Conservation (phyloP, 108 stramenopile genomes). For the Poteriospumella lacustris region DNA sequence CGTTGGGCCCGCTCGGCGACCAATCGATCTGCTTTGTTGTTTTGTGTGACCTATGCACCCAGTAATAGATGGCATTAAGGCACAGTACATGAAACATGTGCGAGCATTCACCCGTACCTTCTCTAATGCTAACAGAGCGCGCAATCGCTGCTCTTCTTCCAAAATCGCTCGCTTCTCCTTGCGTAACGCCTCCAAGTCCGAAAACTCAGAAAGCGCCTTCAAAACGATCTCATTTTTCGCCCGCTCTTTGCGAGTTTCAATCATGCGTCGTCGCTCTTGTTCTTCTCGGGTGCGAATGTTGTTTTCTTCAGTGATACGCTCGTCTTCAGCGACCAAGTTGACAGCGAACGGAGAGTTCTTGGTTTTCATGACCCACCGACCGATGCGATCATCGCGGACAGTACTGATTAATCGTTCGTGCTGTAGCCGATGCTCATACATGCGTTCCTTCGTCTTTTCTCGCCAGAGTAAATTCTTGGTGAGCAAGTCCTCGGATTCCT, state of each 20-base stretch:
- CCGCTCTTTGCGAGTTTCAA: conserved; percentile 45
- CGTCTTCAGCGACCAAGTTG: conserved; percentile 60
- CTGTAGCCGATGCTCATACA: not conserved
- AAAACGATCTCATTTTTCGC: conserved; percentile 56
- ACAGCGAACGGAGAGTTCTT: conserved; percentile 50
- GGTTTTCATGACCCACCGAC: conserved; percentile 48
- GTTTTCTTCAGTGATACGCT: conserved; percentile 58
- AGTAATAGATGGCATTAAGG: too few species aligned
- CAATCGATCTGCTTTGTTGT: conserved; percentile 50
- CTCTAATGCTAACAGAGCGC: conserved; percentile 57
- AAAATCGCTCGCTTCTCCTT: conserved; percentile 59
- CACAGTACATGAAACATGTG: too few species aligned
- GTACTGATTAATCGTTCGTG: not conserved
- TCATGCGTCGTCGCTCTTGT: conserved; percentile 27
- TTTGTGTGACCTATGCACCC: not conserved
- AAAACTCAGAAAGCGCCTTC: conserved; percentile 54
- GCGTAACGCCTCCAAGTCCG: conserved; percentile 57
- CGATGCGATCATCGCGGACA: not conserved
- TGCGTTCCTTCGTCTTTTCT: not conserved
- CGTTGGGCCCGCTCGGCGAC: conserved; percentile 58
- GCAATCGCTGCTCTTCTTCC: conserved; percentile 58
- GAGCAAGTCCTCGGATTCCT: not conserved
- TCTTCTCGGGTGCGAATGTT: conserved; percentile 46
- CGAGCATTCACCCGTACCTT: too few species aligned
- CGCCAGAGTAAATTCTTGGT: not conserved